Evolutionary conservation across 306 rosid genomes (phyloP).

Genomic region (Vigna unguiculata): DNA sequence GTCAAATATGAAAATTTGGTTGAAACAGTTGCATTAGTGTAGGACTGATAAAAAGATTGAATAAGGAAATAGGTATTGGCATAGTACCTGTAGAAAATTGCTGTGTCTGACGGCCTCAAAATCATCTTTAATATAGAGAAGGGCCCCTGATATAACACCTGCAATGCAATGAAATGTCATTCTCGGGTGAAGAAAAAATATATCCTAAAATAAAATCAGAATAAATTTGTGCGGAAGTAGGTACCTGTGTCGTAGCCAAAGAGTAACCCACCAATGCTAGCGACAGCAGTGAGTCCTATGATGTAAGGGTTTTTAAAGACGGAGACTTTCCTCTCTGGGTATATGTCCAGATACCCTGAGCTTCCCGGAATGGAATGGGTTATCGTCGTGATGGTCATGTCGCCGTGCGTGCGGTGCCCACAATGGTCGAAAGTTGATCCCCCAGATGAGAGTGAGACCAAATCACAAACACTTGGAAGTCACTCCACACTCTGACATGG

Average conservation of each 20-base stretch:
- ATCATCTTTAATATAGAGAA: constrained; percentile 57
- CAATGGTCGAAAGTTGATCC: neutral
- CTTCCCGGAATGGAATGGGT: constrained; percentile 48
- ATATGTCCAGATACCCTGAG: constrained; percentile 48
- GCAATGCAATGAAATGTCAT: neutral
- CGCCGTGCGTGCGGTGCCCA: neutral
- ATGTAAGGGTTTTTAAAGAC: constrained; percentile 50
- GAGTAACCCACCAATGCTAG: constrained; percentile 58
- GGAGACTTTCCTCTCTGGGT: constrained; percentile 52
- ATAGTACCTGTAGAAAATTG: constrained; percentile 48
- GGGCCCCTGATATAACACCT: constrained; percentile 64
- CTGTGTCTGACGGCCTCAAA: constrained; percentile 40
- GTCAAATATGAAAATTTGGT: neutral
- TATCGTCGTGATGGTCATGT: constrained; percentile 8
- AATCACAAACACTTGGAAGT: neutral
- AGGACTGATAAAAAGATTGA: too few relatives aligned
- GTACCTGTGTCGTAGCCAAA: constrained; percentile 60
- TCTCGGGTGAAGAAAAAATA: neutral
- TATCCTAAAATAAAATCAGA: too few relatives aligned
- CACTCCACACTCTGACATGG: neutral
- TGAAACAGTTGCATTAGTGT: too few relatives aligned
- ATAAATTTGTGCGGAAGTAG: neutral
- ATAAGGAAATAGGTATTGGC: neutral
- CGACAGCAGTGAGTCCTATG: constrained; percentile 48
- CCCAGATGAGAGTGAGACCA: neutral